These are phyloP conservation scores for Sphagnum magellanicum DNA, from an alignment of 228 moss, liverwort and hornwort genomes.

Conservation along the genomic window DNA sequence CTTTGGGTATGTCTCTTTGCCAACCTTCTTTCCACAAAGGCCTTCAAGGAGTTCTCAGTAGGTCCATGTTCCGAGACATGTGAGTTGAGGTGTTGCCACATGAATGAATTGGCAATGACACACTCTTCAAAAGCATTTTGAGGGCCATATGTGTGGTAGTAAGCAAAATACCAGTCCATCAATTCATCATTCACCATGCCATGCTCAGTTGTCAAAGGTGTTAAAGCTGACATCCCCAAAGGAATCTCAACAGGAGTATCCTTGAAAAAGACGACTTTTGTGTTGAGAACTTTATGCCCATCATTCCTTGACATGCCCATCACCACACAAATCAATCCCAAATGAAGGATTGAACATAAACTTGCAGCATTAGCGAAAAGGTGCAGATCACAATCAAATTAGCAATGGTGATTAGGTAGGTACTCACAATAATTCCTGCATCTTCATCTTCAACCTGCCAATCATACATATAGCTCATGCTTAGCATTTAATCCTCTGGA, in stretches of 20 bases:
- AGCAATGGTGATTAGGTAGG: too few relatives aligned
- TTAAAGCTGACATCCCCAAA: background rate
- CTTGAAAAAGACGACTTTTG: background rate
- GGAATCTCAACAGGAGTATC: background rate
- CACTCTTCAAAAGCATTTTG: background rate
- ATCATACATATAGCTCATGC: too few relatives aligned
- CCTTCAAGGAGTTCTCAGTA: background rate
- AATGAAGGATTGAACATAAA: too few relatives aligned
- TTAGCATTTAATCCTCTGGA: too few relatives aligned
- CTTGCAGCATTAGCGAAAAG: too few relatives aligned
- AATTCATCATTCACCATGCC: background rate
- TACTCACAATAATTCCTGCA: too few relatives aligned
- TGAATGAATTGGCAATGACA: background rate
- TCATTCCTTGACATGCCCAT: background rate
- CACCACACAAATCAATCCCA: too few relatives aligned
- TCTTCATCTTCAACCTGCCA: too few relatives aligned
- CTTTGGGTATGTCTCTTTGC: background rate
- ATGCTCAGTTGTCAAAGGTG: background rate
- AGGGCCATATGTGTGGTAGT: background rate
- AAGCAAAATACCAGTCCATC: background rate
- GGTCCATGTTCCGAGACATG: background rate
- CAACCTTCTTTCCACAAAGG: background rate
- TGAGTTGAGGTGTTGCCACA: background rate
- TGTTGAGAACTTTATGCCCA: background rate
- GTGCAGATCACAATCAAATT: too few relatives aligned